phyloP scores from a whole-genome alignment of 1,139 yeast species.

The Yamadazyma spencermartinsiae region DNA sequence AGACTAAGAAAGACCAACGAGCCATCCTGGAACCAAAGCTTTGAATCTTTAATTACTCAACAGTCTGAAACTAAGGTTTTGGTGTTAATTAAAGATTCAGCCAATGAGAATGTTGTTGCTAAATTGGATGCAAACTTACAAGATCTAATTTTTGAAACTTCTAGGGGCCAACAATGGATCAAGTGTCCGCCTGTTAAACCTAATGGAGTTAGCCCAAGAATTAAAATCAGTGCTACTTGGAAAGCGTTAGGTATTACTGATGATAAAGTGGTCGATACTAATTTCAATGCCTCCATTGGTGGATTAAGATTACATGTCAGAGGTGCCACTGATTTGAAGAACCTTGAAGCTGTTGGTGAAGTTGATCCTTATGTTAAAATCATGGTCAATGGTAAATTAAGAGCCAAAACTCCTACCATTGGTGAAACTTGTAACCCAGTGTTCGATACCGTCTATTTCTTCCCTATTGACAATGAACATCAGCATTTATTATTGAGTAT shows the following conservation, averaged over 20 bases:
- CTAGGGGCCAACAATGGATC: conserved; percentile 54
- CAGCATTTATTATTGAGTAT: conserved; percentile 59
- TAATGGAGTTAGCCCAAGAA: conserved; percentile 44
- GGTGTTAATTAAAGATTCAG: conserved; percentile 59
- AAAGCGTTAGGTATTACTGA: conserved; percentile 67
- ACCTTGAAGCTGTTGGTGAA: conserved; percentile 64
- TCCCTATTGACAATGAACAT: conserved; percentile 63
- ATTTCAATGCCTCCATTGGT: conserved; percentile 62
- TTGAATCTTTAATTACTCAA: conserved; percentile 61
- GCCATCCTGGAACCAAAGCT: conserved; percentile 67
- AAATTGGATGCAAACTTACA: conserved; percentile 55
- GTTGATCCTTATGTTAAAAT: conserved; percentile 73
- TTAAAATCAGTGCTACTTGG: conserved; percentile 62
- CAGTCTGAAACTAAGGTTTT: conserved; percentile 56
- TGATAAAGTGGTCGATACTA: conserved; percentile 40
- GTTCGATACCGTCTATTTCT: conserved; percentile 57
- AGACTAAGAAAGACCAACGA: conserved; percentile 64
- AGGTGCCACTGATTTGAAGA: conserved; percentile 54
- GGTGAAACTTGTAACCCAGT: conserved; percentile 57
- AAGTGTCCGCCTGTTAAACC: conserved; percentile 38
- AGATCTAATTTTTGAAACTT: conserved; percentile 53
- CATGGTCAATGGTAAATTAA: conserved; percentile 55
- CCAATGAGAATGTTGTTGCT: conserved; percentile 49
- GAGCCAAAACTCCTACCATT: conserved; percentile 55
- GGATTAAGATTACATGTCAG: conserved; percentile 60